Evolutionary conservation across 1,139 yeast genomes (phyloP), one percentile per base, ranked within the genome.

Genomic region (Debaryomyces udenii): DNA sequence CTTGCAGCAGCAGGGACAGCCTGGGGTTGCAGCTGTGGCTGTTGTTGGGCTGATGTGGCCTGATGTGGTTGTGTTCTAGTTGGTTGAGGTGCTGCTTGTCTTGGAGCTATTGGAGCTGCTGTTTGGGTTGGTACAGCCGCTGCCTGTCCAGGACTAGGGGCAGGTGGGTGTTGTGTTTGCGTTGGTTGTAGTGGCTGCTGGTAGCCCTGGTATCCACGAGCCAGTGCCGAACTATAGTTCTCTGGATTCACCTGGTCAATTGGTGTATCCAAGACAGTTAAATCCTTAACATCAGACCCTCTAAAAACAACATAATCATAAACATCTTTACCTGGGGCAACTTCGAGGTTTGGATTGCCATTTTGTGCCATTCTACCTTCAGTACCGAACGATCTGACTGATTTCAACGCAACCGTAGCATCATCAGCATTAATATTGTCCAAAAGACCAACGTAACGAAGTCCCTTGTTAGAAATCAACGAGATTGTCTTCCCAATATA

Each of bases 401-500:
- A 76, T 42, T 79, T 78, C 55, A 93, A 76, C 11, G 98, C 86
- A 40, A 93, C 95, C 1, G 97, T 90, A 48, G 96, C 89, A 50
- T 87, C 88, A 45, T 86, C 91, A 14, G 96, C 94, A 62, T 90
- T 90, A 57, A 94, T 88, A 49, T 81, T 85, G 50, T 89, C 91
- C 57, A 93, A 76, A 18, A 81, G 69, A 31, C 99, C 99, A 42
- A 90, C 94, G 60, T 90, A 91, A 51, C 90, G 81, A 52, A 89
- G 86, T 38, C 93, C 96, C 54, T 90, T 86, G 56, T 83, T 85
- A 47, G 97, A 87, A 53, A 90, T 81, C 64, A 93, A 76, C 29
- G 96, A 85, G 55, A 93, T 91, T 42, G 95, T 86, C 64, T 89
- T 90, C 22, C 99, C 99, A 54, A 89, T 84, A 64, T 85, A 89